Evolutionary conservation across 2,329 filamentous ascomycete genomes (phyloP), one percentile per base, ranked within the genome.

Genomic region (Stylonectria norvegica): DNA sequence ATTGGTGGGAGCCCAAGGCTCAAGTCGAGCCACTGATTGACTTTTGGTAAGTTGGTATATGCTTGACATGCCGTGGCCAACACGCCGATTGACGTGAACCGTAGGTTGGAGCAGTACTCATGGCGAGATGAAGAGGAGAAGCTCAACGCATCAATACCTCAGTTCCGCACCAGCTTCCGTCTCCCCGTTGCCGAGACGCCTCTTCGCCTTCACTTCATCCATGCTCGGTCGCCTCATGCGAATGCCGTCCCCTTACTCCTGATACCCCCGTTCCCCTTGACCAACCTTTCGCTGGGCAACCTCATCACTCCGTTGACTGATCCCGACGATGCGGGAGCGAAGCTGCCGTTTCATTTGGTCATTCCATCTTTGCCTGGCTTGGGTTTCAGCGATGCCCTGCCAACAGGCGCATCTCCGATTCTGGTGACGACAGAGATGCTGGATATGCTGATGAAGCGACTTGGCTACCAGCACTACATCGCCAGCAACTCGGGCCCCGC

Each of bases 301-400:
- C 66, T 84, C 40, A 66, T 83, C 37, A 64, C 72, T 20, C 65
- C 67, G 4, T 66, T 85, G 30, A 75, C 73, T 4, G 66, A 78
- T 16, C 78, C 79, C 2, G 63, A 73, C 8, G 66, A 71, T 60
- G 58, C 63, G 50, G 52, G 59, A 38, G 51, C 55, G 29, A 53
- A 62, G 14, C 74, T 77, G 43, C 70, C 79, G 1, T 86, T 86
- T 52, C 78, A 86, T 53, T 57, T 86, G n/a, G 72, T 86, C 15
- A 76, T 78, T 15, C 82, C 83, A 1, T 79, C 78, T 30, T 70
- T 86, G 15, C 81, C 83, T 0, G 82, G 81, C 0, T 67, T 83
- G 32, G 82, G 80, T 12, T 86, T 86, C 55, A 84, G 81, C 58
- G 81, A 85, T 58, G 68, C 79, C 2, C 68, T 82, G 27, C 65